Evolutionary conservation across 495 filamentous ascomycete species (phyloP).

Genomic region (Podospora australis): DNA sequence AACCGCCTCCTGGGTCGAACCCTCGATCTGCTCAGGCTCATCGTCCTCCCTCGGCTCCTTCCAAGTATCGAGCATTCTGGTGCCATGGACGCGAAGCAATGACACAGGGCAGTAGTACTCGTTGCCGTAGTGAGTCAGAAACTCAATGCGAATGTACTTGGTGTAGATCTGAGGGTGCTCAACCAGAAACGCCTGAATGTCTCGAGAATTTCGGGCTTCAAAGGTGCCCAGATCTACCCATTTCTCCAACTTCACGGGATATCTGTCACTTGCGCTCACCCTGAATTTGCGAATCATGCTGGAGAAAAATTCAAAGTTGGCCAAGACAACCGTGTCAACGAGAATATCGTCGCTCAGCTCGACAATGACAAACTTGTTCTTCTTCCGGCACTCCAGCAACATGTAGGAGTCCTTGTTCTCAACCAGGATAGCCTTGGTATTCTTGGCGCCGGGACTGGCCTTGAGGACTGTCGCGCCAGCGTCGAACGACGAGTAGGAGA

Average conservation of each 20-base stretch:
- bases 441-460: conserved; percentile 76
- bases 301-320: conserved; percentile 98
- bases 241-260: conserved; percentile 84
- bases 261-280: conserved; percentile 85
- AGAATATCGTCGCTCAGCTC: conserved; percentile 86
- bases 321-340: conserved; percentile 89
- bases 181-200: conserved; percentile 88
- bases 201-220: conserved; percentile 83
- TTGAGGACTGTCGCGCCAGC: conserved; percentile 92
- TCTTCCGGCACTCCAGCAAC: conserved; percentile 79
- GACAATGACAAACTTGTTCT: conserved; percentile 87
- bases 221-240: conserved; percentile 88
- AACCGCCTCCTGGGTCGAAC: conserved; percentile 13
- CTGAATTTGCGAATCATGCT: conserved; percentile 89
- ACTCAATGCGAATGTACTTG: conserved; percentile 83
- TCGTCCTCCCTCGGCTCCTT: conserved; percentile 51
- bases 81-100: conserved; percentile 85
- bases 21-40: conserved; percentile 36
- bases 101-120: conserved; percentile 95
- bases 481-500: conserved; percentile 96
- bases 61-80: conserved; percentile 91
- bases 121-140: conserved; percentile 87
- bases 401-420: conserved; percentile 99
- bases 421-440: conserved; percentile 76
- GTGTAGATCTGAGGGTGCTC: conserved; percentile 95